phyloP scores from a whole-genome alignment of 2,329 filamentous ascomycete genomes.

The Elsinoe australis region DNA sequence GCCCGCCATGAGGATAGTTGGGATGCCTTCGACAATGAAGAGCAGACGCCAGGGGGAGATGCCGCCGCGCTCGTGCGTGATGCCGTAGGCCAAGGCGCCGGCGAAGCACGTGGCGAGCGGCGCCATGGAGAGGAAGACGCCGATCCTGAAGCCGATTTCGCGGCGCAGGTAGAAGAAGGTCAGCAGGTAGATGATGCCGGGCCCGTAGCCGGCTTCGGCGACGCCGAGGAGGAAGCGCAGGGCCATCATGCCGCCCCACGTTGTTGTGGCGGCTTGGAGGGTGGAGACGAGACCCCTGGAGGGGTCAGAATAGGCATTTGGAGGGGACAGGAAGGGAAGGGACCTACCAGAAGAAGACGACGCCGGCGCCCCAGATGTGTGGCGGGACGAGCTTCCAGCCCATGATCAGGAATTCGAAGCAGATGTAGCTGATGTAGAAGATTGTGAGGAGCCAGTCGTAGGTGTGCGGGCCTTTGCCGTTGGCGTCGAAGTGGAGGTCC shows the following conservation, averaged over 20 bases:
- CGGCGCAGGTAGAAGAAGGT: constrained; percentile 54
- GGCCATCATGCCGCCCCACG: constrained; percentile 38
- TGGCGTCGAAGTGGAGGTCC: constrained; percentile 42
- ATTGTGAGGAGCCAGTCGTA: constrained; percentile 56
- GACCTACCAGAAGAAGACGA: constrained; percentile 20
- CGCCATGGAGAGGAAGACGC: constrained; percentile 47
- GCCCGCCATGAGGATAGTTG: constrained; percentile 48
- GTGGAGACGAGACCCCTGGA: constrained; percentile 37
- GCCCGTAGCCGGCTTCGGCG: constrained; percentile 43
- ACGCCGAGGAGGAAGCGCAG: constrained; percentile 48
- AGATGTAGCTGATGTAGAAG: constrained; percentile 58
- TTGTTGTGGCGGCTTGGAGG: constrained; percentile 33
- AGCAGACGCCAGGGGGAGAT: constrained; percentile 56
- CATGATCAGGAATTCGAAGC: constrained; percentile 60
- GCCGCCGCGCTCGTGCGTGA: constrained; percentile 51
- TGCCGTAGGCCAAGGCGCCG: constrained; percentile 56
- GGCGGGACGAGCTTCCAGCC: constrained; percentile 28
- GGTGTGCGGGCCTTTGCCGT: constrained; percentile 38
- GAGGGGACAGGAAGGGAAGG: background rate
- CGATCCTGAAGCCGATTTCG: constrained; percentile 49
- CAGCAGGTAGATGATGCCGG: constrained; percentile 44
- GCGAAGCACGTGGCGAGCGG: constrained; percentile 75
- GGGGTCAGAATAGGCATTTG: background rate
- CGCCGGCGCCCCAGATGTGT: constrained; percentile 26
- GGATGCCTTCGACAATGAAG: constrained; percentile 57